Evolutionary conservation across 179 eudicot species (phyloP).

Genomic region (Camellia oleifera): DNA sequence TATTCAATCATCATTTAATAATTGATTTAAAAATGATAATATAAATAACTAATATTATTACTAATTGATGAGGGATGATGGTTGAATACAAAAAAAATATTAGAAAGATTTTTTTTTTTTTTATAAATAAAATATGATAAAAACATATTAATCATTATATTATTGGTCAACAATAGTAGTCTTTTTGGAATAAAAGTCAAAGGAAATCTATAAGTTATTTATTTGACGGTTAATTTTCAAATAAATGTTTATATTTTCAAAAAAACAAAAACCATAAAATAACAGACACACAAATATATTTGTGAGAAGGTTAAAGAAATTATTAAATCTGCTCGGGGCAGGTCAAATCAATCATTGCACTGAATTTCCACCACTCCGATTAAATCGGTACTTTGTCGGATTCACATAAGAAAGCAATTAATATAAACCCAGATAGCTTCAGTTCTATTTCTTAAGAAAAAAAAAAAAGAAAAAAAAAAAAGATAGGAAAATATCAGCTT

Average conservation of each 20-base stretch:
- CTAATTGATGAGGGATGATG: no score
- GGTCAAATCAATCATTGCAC: slow-evolving; percentile 12
- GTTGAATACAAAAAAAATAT: no score
- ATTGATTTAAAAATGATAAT: no score
- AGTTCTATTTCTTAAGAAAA: background rate
- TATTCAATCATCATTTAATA: no score
- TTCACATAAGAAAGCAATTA: background rate
- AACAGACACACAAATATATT: background rate
- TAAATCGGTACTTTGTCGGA: slow-evolving; percentile 11
- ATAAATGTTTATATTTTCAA: background rate
- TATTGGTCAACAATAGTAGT: background rate
- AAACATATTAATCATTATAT: no score
- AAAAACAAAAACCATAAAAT: background rate
- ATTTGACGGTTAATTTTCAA: slow-evolving; percentile 13
- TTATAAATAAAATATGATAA: no score
- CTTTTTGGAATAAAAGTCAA: background rate
- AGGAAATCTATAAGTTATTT: background rate
- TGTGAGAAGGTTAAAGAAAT: background rate
- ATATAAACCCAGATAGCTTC: no score
- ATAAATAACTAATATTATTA: no score
- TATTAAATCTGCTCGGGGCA: background rate
- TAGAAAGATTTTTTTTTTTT: no score
- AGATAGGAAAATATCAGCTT: background rate
- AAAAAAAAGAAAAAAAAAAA: background rate
- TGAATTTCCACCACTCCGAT: slow-evolving; percentile 8